phyloP scores from a whole-genome alignment of 2,329 filamentous ascomycete species.

The Trichophyton mentagrophytes region DNA sequence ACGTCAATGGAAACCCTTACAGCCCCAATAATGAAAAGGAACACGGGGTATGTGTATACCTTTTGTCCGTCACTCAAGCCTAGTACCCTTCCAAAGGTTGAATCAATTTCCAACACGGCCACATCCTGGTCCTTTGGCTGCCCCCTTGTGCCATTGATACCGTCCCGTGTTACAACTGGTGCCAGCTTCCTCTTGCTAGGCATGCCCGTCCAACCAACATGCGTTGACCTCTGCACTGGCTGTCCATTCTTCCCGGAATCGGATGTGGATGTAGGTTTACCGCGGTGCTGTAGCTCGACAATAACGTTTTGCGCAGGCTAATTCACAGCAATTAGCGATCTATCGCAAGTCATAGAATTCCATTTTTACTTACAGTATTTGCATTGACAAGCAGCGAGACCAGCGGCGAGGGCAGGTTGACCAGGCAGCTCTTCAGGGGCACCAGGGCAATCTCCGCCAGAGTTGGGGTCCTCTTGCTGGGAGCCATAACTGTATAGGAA shows the following conservation, averaged over 20 bases:
- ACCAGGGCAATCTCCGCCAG: conserved; percentile 74
- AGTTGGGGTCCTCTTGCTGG: conserved; percentile 42
- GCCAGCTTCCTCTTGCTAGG: conserved; percentile 74
- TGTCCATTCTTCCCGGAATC: conserved; percentile 37
- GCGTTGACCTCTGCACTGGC: conserved; percentile 56
- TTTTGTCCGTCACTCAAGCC: conserved; percentile 73
- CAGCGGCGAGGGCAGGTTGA: conserved; percentile 77
- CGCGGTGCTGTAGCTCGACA: conserved; percentile 71
- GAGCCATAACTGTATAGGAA: conserved; percentile 25
- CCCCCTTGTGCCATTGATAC: conserved; percentile 48
- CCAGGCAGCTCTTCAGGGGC: conserved; percentile 84
- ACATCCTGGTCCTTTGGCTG: conserved; percentile 61
- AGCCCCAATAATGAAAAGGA: not conserved
- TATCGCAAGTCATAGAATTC: not conserved
- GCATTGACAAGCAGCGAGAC: conserved; percentile 76
- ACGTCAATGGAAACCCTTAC: conserved; percentile 16
- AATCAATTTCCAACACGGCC: conserved; percentile 71
- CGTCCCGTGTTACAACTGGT: conserved; percentile 61
- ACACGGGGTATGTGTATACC: conserved; percentile 34
- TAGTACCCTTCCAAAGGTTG: conserved; percentile 63
- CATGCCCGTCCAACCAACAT: conserved; percentile 95
- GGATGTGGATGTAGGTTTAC: conserved; percentile 34
- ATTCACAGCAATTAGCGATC: not conserved
- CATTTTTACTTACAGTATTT: conserved; percentile 57
- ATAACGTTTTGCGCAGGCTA: conserved; percentile 91